Percentiles rank a stretch among this genome's conserved stretches.
These are phyloP conservation scores for Omphalotus olearius DNA, from an alignment of 1,284 basidiomycete genomes.

Conservation along the genomic window DNA sequence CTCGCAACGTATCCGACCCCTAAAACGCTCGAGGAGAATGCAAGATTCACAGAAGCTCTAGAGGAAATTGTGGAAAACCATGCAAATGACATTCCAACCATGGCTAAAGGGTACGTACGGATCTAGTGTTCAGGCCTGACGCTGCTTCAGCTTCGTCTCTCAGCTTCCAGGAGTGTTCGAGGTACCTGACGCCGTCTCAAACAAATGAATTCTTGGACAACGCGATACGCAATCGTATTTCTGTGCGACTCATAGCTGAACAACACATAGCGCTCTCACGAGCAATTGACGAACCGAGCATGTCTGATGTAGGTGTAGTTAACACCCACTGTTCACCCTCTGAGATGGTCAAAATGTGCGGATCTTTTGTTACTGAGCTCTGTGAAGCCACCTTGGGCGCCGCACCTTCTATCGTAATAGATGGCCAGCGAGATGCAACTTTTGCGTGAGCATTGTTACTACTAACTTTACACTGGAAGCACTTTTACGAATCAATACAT, in stretches of 20 bases:
- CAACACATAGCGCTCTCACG: conserved; percentile 85
- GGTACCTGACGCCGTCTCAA: conserved; percentile 77
- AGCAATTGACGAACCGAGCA: conserved; percentile 42
- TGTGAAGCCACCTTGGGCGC: conserved; percentile 85
- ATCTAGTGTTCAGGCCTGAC: conserved; percentile 4
- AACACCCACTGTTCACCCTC: conserved; percentile 66
- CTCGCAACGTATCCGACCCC: conserved; percentile 70
- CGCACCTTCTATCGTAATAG: conserved; percentile 62
- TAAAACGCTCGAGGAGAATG: conserved; percentile 66
- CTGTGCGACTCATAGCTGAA: conserved; percentile 86
- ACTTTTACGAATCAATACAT: not conserved
- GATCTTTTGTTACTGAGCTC: conserved; percentile 77
- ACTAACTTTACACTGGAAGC: conserved; percentile 13
- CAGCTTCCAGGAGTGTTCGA: conserved; percentile 83
- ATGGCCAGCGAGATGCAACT: conserved; percentile 66
- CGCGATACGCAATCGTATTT: conserved; percentile 84
- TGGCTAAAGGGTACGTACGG: conserved; percentile 76
- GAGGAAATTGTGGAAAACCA: conserved; percentile 74
- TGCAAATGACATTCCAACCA: conserved; percentile 83
- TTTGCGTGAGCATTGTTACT: conserved; percentile 59
- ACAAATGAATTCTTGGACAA: conserved; percentile 80
- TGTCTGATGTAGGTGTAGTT: conserved; percentile 59
- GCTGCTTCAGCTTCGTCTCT: conserved; percentile 3
- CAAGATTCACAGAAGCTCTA: conserved; percentile 60
- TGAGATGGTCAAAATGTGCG: conserved; percentile 71